Conservation (phyloP, 257 asterid genomes). For the Solanum bulbocastanum region DNA sequence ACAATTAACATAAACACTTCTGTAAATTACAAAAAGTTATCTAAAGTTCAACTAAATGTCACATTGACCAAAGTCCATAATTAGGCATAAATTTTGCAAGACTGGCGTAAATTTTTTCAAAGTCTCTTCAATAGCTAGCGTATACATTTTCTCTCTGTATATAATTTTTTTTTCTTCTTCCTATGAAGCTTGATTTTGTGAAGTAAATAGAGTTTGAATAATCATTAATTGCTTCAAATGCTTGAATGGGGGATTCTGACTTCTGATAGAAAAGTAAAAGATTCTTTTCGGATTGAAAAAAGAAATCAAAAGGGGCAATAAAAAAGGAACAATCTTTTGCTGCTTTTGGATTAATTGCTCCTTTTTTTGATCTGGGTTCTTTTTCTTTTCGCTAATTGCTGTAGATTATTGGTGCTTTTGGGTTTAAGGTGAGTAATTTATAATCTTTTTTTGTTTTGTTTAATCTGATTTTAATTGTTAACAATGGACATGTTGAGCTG, state of each 20-base stretch:
- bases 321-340: conserved; percentile 1
- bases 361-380: conserved; percentile 29
- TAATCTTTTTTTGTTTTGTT: neutral
- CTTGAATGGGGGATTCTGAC: conserved; percentile 1
- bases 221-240: neutral
- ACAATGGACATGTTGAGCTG: conserved; percentile 3
- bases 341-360: conserved; percentile 10
- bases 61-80: neutral
- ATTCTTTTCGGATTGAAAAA: conserved; percentile 12
- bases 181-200: neutral
- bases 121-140: neutral
- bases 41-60: neutral
- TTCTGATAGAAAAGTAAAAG: neutral
- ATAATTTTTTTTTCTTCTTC: neutral
- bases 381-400: conserved; percentile 11
- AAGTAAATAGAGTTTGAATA: neutral
- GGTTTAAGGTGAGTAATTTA: conserved; percentile 31
- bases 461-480: neutral
- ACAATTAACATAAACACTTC: neutral
- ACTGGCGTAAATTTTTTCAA: neutral
- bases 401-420: conserved; percentile 24
- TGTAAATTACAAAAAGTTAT: neutral
- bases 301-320: neutral
- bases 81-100: neutral
- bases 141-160: neutral